Conservation (phyloP, 2,329 filamentous ascomycete genomes). For the Fusarium algeriense region DNA sequence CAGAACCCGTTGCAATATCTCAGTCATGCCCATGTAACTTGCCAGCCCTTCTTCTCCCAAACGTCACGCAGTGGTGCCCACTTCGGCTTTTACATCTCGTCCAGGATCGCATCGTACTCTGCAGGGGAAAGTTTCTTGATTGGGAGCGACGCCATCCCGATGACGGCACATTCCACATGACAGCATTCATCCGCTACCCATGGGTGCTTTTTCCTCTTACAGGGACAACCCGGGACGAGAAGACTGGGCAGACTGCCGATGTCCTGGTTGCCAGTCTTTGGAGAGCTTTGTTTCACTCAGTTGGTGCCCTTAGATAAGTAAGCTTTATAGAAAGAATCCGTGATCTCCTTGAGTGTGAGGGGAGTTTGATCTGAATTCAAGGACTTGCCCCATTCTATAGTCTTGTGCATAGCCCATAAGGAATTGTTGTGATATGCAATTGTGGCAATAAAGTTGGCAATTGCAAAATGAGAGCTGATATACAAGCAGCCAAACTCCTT, state of each 20-base stretch:
- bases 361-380: too few species aligned
- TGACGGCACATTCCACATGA: background rate
- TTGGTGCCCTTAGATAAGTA: background rate
- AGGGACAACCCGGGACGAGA: background rate
- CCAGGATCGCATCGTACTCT: background rate
- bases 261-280: background rate
- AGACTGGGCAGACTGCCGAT: background rate
- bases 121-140: background rate
- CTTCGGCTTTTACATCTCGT: background rate
- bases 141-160: background rate
- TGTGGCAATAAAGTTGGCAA: too few species aligned
- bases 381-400: too few species aligned
- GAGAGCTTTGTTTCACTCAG: background rate
- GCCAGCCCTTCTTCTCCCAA: background rate
- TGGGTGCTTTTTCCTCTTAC: background rate
- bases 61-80: background rate
- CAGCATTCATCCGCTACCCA: too few species aligned
- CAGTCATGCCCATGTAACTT: background rate
- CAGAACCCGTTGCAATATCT: rapidly evolving
- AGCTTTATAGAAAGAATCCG: too few species aligned
- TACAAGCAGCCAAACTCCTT: too few species aligned
- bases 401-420: too few species aligned
- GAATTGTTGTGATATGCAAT: too few species aligned
- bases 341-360: too few species aligned
- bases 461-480: too few species aligned